These are phyloP conservation scores for Neurospora hispaniola DNA, from an alignment of 495 filamentous ascomycete species.

Conservation along the genomic window DNA sequence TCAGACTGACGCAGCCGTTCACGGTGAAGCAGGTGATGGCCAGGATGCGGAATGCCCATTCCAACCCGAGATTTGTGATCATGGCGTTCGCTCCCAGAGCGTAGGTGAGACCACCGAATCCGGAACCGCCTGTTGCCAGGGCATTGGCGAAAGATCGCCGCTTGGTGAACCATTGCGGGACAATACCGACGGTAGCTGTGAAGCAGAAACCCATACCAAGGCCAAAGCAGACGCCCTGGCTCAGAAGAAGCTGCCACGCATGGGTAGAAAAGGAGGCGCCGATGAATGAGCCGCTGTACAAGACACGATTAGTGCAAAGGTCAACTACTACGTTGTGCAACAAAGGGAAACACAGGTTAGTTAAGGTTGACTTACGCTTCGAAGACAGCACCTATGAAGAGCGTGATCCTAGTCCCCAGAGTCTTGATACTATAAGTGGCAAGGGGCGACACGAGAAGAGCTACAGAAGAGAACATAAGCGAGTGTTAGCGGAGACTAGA, in stretches of 20 bases:
- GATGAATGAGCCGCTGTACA: slow-evolving; percentile 44
- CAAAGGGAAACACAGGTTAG: background rate
- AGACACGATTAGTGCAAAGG: background rate
- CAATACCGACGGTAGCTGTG: slow-evolving; percentile 56
- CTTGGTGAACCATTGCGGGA: slow-evolving; percentile 70
- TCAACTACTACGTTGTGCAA: background rate
- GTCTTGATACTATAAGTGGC: slow-evolving; percentile 48
- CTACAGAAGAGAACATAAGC: slow-evolving; percentile 30
- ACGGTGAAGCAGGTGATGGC: slow-evolving; percentile 49
- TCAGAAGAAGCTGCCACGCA: slow-evolving; percentile 66
- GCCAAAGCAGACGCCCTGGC: slow-evolving; percentile 68
- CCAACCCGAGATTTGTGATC: slow-evolving; percentile 49
- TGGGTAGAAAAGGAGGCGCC: slow-evolving; percentile 55
- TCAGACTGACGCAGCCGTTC: slow-evolving; percentile 45
- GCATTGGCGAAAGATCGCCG: slow-evolving; percentile 63
- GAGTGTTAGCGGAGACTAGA: slow-evolving; percentile 33
- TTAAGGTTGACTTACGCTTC: slow-evolving; percentile 33
- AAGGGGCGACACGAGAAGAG: slow-evolving; percentile 54
- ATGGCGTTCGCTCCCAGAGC: slow-evolving; percentile 45
- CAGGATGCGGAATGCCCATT: slow-evolving; percentile 60
- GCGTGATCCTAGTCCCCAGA: slow-evolving; percentile 43
- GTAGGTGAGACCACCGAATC: slow-evolving; percentile 61
- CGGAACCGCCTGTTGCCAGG: slow-evolving; percentile 61
- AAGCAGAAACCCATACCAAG: slow-evolving; percentile 69
- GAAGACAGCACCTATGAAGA: slow-evolving; percentile 51